Conservation (phyloP, 2,329 filamentous ascomycete genomes). For the Epichloe hybrida region DNA sequence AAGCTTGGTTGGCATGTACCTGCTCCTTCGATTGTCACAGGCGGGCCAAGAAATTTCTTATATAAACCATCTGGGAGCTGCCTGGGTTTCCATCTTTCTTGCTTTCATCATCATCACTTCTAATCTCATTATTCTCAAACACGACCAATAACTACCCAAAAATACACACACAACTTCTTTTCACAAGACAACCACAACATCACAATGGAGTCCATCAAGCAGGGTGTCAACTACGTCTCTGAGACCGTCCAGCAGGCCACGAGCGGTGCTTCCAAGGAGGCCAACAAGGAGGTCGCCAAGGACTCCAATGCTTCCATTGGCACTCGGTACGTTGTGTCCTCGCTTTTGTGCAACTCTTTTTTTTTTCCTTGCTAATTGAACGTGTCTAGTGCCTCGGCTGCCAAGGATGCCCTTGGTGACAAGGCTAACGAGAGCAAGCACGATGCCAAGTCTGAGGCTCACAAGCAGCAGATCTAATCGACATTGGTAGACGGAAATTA, state of each 20-base stretch:
- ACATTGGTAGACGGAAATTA: not conserved
- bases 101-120: not conserved
- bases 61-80: not conserved
- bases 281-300: constrained; percentile 58
- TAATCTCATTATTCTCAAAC: not conserved
- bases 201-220: constrained; percentile 41
- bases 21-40: not conserved
- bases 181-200: constrained; percentile 10
- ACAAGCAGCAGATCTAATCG: constrained; percentile 28
- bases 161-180: not conserved
- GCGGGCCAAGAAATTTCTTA: not conserved
- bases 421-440: constrained; percentile 30
- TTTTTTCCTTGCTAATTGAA: constrained; percentile 2
- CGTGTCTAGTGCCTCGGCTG: constrained; percentile 26
- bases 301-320: constrained; percentile 36
- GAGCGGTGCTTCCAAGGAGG: constrained; percentile 48
- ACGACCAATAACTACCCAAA: constrained; percentile 2
- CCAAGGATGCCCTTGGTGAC: constrained; percentile 34
- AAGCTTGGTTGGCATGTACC: not conserved
- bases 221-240: constrained; percentile 52
- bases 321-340: constrained; percentile 32
- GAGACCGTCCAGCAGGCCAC: constrained; percentile 46
- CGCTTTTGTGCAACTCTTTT: not conserved
- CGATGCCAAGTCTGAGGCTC: constrained; percentile 24
- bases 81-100: accelerated